phyloP scores from a whole-genome alignment of 768 basidiomycete genomes.

The Mycena leptocephala region DNA sequence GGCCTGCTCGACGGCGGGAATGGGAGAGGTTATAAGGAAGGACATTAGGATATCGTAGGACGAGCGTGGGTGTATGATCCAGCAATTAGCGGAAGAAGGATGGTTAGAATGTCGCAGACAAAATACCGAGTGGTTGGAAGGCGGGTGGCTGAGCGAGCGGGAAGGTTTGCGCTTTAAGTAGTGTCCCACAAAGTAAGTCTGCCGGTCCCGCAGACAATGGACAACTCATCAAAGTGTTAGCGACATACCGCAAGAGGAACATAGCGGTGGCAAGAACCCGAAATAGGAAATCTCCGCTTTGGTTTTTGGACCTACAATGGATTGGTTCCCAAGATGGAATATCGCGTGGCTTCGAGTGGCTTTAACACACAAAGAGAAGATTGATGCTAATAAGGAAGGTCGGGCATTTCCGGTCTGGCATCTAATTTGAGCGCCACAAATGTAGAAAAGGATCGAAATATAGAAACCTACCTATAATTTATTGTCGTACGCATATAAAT shows the following conservation, averaged over 20 bases:
- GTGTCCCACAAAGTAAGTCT: not conserved
- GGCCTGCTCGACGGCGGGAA: not conserved
- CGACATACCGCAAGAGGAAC: not conserved
- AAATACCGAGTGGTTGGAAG: not conserved
- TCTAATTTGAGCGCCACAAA: no score
- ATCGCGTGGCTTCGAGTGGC: not conserved
- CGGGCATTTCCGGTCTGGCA: no score
- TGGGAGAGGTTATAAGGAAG: not conserved
- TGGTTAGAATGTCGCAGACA: not conserved
- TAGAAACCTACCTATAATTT: no score
- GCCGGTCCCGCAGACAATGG: not conserved
- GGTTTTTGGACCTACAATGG: not conserved
- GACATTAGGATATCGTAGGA: not conserved
- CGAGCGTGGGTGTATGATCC: no score
- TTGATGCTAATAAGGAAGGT: no score
- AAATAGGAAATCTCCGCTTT: not conserved
- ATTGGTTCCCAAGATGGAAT: not conserved
- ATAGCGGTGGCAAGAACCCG: not conserved
- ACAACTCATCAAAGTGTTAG: not conserved
- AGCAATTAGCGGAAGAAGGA: not conserved
- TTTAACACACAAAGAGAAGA: no score
- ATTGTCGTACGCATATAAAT: no score
- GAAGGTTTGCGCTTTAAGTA: not conserved
- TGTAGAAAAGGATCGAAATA: no score
- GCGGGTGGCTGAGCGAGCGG: not conserved